Conservation (phyloP, 345 rosid species). For the Linum lewisii region DNA sequence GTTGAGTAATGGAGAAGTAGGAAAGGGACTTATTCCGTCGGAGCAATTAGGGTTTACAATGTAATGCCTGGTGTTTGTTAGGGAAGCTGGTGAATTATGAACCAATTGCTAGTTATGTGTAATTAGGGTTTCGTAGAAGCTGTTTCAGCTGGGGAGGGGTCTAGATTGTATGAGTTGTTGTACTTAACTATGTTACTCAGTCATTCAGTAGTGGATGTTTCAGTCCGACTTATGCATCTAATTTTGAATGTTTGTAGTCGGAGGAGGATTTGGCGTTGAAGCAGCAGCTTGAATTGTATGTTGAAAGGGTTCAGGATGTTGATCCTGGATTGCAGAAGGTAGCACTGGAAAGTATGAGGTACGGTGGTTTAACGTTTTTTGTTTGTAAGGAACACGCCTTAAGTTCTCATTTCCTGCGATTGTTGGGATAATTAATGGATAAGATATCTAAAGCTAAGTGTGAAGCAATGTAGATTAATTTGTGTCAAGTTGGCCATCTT, state of each 20-base stretch:
- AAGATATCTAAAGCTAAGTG: too few species aligned
- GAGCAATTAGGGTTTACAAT: background rate
- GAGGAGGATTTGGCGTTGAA: slow-evolving; percentile 90
- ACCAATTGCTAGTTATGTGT: background rate
- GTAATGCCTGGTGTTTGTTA: background rate
- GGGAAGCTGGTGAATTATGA: background rate
- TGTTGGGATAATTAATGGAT: too few species aligned
- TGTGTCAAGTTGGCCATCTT: too few species aligned
- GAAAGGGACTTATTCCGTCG: background rate
- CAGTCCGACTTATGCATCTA: background rate
- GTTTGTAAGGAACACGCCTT: background rate
- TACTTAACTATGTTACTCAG: background rate
- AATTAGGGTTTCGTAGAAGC: background rate
- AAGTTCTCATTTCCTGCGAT: background rate
- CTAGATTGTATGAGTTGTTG: background rate
- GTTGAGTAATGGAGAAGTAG: background rate
- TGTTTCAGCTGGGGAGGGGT: background rate
- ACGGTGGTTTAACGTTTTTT: slow-evolving; percentile 8
- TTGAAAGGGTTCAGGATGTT: slow-evolving; percentile 87
- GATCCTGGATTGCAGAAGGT: slow-evolving; percentile 79
- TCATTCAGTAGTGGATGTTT: background rate
- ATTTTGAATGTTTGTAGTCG: slow-evolving; percentile 37
- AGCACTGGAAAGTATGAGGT: slow-evolving; percentile 98
- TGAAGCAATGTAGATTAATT: too few species aligned
- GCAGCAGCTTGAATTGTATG: slow-evolving; percentile 89